Evolutionary conservation across 225 moss, liverwort and hornwort genomes (phyloP).

Genomic region (Antitrichia curtipendula): DNA sequence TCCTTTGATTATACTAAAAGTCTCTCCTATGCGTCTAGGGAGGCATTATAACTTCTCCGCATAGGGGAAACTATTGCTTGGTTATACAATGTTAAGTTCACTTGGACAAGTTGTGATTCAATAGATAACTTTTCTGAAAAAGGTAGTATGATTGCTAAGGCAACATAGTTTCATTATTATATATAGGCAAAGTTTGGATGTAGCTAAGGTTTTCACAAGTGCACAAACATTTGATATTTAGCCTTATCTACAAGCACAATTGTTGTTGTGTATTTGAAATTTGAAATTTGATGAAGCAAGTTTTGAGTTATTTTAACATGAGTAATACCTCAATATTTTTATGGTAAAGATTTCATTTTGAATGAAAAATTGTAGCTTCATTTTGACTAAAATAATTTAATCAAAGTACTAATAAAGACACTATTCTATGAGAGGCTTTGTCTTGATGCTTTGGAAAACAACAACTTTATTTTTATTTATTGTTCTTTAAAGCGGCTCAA

Average conservation of each 20-base stretch:
- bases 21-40: too few species aligned
- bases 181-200: background rate
- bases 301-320: background rate
- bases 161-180: background rate
- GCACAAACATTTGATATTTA: background rate
- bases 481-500: background rate
- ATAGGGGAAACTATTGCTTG: too few species aligned
- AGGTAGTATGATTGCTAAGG: background rate
- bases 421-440: too few species aligned
- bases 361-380: background rate
- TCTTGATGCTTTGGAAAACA: too few species aligned
- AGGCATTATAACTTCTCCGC: too few species aligned
- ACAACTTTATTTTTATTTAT: background rate
- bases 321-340: background rate
- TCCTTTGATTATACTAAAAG: too few species aligned
- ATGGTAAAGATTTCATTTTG: too few species aligned
- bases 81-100: background rate
- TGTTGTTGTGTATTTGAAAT: background rate
- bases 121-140: background rate
- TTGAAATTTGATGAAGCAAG: too few species aligned
- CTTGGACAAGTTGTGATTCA: accelerated
- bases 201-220: background rate
- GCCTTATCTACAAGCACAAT: background rate
- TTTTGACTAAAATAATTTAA: background rate
- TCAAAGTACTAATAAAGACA: background rate